phyloP scores from a whole-genome alignment of 164 flowering plant species.

The Aristolochia fimbriata region DNA sequence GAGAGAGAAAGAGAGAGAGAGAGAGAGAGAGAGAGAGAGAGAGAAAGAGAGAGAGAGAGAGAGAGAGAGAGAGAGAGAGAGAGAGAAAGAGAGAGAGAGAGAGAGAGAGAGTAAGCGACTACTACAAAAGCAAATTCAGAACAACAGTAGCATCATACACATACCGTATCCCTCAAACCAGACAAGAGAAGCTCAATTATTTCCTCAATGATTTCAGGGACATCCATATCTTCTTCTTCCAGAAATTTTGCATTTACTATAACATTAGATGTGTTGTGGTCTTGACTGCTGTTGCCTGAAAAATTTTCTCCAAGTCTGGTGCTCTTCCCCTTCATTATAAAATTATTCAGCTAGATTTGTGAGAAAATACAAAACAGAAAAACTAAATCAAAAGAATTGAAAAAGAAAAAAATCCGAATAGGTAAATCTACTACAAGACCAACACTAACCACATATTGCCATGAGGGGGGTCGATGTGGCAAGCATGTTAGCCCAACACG shows the following conservation, averaged over 20 bases:
- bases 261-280: slow-evolving; percentile 12
- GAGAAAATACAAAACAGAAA: not conserved
- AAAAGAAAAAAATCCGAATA: not conserved
- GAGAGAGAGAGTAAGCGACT: no score
- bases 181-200: slow-evolving; percentile 69
- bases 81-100: no score
- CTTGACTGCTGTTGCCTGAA: slow-evolving; percentile 14
- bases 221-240: slow-evolving; percentile 80
- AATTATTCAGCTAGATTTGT: no score
- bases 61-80: no score
- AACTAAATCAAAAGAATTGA: not conserved
- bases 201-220: slow-evolving; percentile 85
- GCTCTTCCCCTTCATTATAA: slow-evolving; percentile 40
- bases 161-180: slow-evolving; percentile 88
- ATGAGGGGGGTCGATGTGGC: slow-evolving; percentile 61
- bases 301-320: slow-evolving; percentile 47
- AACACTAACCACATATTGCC: slow-evolving; percentile 80
- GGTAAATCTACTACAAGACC: not conserved
- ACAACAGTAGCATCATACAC: slow-evolving; percentile 13
- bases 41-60: no score
- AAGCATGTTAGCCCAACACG: slow-evolving; percentile 75
- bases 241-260: slow-evolving; percentile 18
- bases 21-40: no score
- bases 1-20: no score
- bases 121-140: not conserved